Base-by-base conservation (phyloP, 805 yeast species). In the Ogataea nitratoaversa region DNA sequence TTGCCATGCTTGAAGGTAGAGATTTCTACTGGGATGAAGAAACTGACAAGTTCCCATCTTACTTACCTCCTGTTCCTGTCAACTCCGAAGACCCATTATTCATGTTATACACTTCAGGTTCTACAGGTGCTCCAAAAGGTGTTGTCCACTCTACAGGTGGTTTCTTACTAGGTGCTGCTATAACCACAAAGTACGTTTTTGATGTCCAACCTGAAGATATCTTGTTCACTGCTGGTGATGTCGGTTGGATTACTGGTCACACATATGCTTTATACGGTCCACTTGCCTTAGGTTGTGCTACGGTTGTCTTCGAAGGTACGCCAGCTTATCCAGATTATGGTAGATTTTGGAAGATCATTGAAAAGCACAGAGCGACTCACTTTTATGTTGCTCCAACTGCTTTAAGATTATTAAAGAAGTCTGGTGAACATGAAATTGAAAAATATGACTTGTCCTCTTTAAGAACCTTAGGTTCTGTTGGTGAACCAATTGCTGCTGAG, bases 181-280 rank as follows among this genome's bases (percentile, higher is more conserved):
- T 84, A 57, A 78, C 91, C 35, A 80, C 88, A 54, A 79, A 79
- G 56, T 85, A 85, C 56, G 75, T 78, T 33, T 85, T 85, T 62
- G 95, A 85, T 62, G 71, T 83, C 30, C 89, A 84, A 54, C 72
- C 75, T 31, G 80, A 82, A 43, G 95, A 85, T 59, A 69, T 78
- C 12, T 70, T 85, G 42, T 85, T 85, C 72, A 84, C 93, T 14
- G 93, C 95, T 23, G 95, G 93, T 59, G 95, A 85, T 66, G 83
- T 85, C 39, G 95, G 95, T 56, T 85, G 95, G 95, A 83, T 85
- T 56, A 85, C 95, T 6, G 95, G 95, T 43, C 95, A 85, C 66
- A 74, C 93, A 9, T 85, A 85, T 55, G 89, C 79, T 16, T 76
- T 84, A 36, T 85, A 85, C 60, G 95, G 95, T 41, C 95, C 95